These are phyloP conservation scores for Talaromyces sp. DNA, from an alignment of 2,329 filamentous ascomycete genomes.

Conservation along the genomic window DNA sequence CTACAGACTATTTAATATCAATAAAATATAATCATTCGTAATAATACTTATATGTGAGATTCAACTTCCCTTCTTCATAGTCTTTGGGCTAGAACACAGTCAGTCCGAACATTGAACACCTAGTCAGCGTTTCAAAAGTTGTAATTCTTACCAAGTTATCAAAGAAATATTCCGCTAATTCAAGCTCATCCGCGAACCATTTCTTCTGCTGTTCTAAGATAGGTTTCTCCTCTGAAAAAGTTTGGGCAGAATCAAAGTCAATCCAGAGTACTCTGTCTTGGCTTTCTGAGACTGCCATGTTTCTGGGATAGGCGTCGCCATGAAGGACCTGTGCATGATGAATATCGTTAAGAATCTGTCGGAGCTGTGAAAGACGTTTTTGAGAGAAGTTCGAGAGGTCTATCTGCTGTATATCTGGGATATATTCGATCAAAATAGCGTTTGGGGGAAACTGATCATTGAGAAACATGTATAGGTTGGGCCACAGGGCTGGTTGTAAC, in stretches of 20 bases:
- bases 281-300: conserved; percentile 14
- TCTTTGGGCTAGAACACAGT: background rate
- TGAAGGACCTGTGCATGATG: conserved; percentile 13
- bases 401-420: conserved; percentile 11
- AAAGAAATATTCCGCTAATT: background rate
- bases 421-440: conserved; percentile 14
- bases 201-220: conserved; percentile 1
- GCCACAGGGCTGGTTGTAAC: background rate
- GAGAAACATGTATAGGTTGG: conserved; percentile 9
- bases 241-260: conserved; percentile 16
- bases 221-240: conserved; percentile 4
- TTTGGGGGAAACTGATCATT: conserved; percentile 12
- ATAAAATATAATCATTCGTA: background rate
- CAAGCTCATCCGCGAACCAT: conserved; percentile 13
- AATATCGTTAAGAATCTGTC: conserved; percentile 12
- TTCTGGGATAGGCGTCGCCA: conserved; percentile 12
- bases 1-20: too few relatives aligned
- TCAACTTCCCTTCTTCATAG: background rate
- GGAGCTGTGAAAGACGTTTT: conserved; percentile 1
- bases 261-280: conserved; percentile 14
- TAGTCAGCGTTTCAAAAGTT: too few relatives aligned
- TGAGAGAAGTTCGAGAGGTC: conserved; percentile 11
- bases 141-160: background rate
- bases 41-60: background rate
- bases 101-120: too few relatives aligned